These are phyloP conservation scores for Cicer yamashitae DNA, from an alignment of 306 rosid genomes.

Conservation along the genomic window DNA sequence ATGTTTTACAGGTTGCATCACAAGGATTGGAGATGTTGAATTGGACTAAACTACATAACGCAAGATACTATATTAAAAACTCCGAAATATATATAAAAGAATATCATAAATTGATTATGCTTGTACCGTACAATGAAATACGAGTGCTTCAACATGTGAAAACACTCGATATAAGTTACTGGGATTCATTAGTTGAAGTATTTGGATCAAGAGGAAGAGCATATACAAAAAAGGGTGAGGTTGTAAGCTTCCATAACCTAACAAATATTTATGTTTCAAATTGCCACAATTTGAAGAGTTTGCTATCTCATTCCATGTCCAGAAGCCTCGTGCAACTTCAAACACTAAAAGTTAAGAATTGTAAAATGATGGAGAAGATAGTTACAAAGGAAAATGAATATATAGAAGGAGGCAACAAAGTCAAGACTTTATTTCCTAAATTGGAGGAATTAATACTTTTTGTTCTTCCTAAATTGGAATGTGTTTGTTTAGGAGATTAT, in stretches of 20 bases:
- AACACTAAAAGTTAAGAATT: rapidly evolving
- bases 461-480: neutral
- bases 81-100: neutral
- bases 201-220: neutral
- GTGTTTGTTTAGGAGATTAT: slow-evolving; percentile 24
- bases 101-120: too few relatives aligned
- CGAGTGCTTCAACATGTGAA: neutral
- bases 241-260: neutral
- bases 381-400: slow-evolving; percentile 1
- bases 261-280: rapidly evolving
- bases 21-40: neutral
- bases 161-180: neutral
- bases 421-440: slow-evolving; percentile 15
- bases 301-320: slow-evolving; percentile 29
- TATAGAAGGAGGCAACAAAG: neutral
- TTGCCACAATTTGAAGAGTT: neutral
- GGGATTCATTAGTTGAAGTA: slow-evolving; percentile 6
- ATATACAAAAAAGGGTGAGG: too few relatives aligned
- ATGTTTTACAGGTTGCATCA: neutral
- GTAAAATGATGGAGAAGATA: slow-evolving; percentile 20
- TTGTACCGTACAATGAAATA: neutral
- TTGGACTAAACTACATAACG: neutral
- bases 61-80: neutral
- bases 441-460: rapidly evolving
- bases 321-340: slow-evolving; percentile 24